phyloP scores from a whole-genome alignment of 2,329 filamentous ascomycete species.

The Ascochyta fabae region DNA sequence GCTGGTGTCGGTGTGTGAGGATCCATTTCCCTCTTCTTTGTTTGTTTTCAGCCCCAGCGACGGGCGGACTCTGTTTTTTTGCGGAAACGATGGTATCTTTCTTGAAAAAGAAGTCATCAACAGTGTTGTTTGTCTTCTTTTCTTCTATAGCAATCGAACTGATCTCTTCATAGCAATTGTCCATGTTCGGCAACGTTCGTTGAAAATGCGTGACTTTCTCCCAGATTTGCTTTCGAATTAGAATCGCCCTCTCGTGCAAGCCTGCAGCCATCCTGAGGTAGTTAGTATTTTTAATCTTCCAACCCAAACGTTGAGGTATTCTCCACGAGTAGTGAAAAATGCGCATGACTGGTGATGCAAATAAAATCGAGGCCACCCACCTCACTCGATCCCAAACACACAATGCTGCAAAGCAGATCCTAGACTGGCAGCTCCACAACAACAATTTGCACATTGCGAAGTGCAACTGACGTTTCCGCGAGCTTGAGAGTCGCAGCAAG shows the following conservation, averaged over 20 bases:
- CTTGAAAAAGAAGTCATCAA: not conserved
- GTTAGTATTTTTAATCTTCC: too few species aligned
- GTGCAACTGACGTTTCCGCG: not conserved
- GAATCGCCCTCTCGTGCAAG: too few species aligned
- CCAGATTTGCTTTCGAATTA: too few species aligned
- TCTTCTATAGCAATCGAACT: not conserved
- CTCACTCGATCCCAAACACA: too few species aligned
- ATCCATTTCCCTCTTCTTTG: not conserved
- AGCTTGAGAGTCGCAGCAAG: not conserved
- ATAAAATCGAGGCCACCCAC: too few species aligned
- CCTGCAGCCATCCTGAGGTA: too few species aligned
- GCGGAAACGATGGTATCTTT: too few species aligned
- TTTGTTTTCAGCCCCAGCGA: not conserved
- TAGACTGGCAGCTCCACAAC: not conserved
- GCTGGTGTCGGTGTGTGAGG: not conserved
- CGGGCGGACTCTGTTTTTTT: not conserved
- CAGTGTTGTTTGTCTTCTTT: not conserved
- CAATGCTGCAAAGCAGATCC: too few species aligned
- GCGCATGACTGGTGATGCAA: too few species aligned
- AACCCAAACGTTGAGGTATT: too few species aligned
- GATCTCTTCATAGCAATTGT: not conserved
- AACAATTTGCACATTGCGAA: conserved; percentile 1
- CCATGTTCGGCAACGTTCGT: too few species aligned
- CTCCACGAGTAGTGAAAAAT: not conserved
- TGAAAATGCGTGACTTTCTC: too few species aligned